A percentile compares a stretch with the other conserved stretches of the same genome.
These are phyloP conservation scores for Hanseniaspora lindneri DNA, from an alignment of 805 yeast genomes.

Conservation along the genomic window DNA sequence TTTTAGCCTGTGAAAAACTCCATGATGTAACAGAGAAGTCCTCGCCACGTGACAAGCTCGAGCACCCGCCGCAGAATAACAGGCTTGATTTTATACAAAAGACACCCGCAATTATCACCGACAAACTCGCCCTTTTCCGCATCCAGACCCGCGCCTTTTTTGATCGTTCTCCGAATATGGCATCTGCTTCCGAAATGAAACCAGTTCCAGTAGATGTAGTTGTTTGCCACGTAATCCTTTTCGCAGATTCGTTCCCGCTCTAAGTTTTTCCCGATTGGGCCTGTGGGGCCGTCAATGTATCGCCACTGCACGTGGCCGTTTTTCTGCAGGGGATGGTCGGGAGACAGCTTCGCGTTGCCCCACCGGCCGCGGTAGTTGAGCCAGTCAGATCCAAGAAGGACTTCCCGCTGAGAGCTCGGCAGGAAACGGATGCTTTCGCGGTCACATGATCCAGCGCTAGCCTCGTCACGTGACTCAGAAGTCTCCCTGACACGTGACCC, in stretches of 20 bases:
- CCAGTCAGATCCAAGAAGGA: conserved; percentile 52
- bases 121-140: conserved; percentile 63
- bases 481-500: too few species aligned
- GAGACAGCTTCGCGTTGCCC: conserved; percentile 65
- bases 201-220: conserved; percentile 82
- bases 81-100: conserved; percentile 45
- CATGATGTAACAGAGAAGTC: conserved; percentile 44
- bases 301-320: conserved; percentile 73
- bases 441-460: too few species aligned
- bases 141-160: conserved; percentile 63
- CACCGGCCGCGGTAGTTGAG: conserved; percentile 68
- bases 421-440: too few species aligned
- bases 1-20: conserved; percentile 33
- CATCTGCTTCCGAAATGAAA: conserved; percentile 49
- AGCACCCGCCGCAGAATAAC: conserved; percentile 38
- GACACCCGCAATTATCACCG: conserved; percentile 60
- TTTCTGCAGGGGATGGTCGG: conserved; percentile 44
- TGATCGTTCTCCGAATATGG: conserved; percentile 57
- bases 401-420: too few species aligned
- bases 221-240: conserved; percentile 26
- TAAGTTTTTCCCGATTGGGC: conserved; percentile 74
- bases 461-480: too few species aligned
- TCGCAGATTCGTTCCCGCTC: conserved; percentile 65
- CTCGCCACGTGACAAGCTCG: conserved; percentile 48
- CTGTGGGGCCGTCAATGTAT: conserved; percentile 85